These are phyloP conservation scores for Aspergillus awamori DNA, from an alignment of 2,329 filamentous ascomycete species.

Conservation along the genomic window DNA sequence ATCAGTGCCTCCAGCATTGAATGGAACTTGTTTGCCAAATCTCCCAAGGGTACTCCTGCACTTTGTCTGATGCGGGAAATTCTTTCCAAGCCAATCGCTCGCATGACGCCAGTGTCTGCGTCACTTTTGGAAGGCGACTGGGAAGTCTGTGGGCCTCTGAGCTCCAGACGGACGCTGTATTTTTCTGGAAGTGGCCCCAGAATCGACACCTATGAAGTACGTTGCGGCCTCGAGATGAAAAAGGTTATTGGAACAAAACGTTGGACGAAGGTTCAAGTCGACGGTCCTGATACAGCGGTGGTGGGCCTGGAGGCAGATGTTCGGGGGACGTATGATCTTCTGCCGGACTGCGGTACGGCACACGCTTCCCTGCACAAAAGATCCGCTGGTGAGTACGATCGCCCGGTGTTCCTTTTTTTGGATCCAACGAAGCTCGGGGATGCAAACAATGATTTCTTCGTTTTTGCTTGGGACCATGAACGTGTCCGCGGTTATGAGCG, in stretches of 20 bases:
- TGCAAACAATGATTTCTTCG: constrained; percentile 55
- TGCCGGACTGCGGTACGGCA: constrained; percentile 62
- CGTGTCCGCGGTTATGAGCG: constrained; percentile 51
- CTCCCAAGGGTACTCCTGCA: constrained; percentile 41
- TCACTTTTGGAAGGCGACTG: constrained; percentile 47
- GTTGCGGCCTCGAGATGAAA: constrained; percentile 43
- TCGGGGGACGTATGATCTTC: constrained; percentile 54
- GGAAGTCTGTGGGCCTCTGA: constrained; percentile 49
- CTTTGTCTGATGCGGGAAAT: constrained; percentile 47
- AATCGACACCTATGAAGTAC: constrained; percentile 43
- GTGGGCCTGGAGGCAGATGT: constrained; percentile 43
- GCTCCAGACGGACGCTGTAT: constrained; percentile 35
- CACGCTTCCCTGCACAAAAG: constrained; percentile 58
- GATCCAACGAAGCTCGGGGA: constrained; percentile 57
- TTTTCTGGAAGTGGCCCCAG: constrained; percentile 39
- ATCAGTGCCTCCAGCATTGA: constrained; percentile 31
- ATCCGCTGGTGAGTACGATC: constrained; percentile 13
- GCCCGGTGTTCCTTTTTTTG: constrained; percentile 59
- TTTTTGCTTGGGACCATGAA: constrained; percentile 57
- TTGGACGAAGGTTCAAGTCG: constrained; percentile 49
- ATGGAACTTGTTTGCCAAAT: constrained; percentile 55
- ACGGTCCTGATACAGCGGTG: constrained; percentile 32
- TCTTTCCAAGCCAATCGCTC: constrained; percentile 51
- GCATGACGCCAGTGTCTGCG: constrained; percentile 42
- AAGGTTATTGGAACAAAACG: constrained; percentile 47